Percentiles rank a stretch among this genome's conserved stretches.
These are phyloP conservation scores for Daldinia childiae DNA, from an alignment of 495 filamentous ascomycete genomes.

Conservation along the genomic window DNA sequence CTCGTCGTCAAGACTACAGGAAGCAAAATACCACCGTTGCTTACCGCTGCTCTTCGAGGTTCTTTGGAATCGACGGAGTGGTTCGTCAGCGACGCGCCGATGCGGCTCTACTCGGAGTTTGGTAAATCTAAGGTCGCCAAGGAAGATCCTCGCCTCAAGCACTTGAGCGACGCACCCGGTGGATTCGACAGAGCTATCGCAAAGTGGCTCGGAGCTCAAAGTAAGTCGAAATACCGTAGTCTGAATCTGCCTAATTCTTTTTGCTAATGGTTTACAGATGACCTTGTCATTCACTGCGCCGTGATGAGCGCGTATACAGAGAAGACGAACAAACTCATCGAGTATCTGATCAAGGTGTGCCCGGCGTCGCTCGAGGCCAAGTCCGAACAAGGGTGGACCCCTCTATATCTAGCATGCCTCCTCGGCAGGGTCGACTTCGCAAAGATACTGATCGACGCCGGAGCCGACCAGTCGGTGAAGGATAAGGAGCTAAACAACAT, in stretches of 20 bases:
- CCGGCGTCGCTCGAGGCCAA: constrained; percentile 68
- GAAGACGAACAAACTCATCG: constrained; percentile 61
- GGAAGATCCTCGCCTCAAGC: constrained; percentile 64
- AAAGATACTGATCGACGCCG: constrained; percentile 67
- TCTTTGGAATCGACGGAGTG: constrained; percentile 71
- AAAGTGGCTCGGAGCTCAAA: constrained; percentile 67
- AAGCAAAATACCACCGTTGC: constrained; percentile 60
- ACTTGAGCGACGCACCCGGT: constrained; percentile 60
- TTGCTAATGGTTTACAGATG: constrained; percentile 54
- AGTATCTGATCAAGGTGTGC: constrained; percentile 66
- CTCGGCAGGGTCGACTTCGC: constrained; percentile 61
- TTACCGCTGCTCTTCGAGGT: constrained; percentile 65
- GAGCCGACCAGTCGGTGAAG: constrained; percentile 69
- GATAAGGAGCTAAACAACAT: constrained; percentile 66
- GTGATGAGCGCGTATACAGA: constrained; percentile 56
- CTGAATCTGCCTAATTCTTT: constrained; percentile 3
- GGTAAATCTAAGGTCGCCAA: constrained; percentile 60
- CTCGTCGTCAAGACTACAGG: constrained; percentile 38
- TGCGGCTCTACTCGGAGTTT: constrained; percentile 70
- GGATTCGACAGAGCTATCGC: constrained; percentile 68
- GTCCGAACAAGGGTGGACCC: constrained; percentile 64
- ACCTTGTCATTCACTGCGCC: constrained; percentile 73
- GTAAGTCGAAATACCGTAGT: constrained; percentile 51
- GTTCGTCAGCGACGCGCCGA: constrained; percentile 72
- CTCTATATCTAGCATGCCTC: constrained; percentile 66